A percentile compares a stretch with the other conserved stretches of the same genome.
These are phyloP conservation scores for Diospyros lotus DNA, from an alignment of 148 eudicot species.

Conservation along the genomic window DNA sequence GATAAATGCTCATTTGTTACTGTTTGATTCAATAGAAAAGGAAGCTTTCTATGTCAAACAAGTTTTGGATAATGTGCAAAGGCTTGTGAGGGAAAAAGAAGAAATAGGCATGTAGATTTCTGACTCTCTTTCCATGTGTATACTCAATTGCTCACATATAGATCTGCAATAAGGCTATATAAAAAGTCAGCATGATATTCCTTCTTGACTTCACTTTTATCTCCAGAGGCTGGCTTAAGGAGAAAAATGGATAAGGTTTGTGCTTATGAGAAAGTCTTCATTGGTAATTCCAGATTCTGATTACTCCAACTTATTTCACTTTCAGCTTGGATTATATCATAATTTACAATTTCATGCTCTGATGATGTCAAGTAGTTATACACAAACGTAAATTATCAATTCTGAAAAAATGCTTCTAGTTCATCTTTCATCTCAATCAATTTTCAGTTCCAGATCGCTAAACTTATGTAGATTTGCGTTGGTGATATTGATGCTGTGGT, in stretches of 20 bases:
- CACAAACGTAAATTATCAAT: not conserved
- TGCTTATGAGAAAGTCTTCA: constrained; percentile 37
- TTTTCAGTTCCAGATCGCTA: not conserved
- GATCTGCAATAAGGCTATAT: constrained; percentile 3
- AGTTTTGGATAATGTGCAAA: constrained; percentile 36
- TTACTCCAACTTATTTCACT: not conserved
- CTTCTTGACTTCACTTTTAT: constrained; percentile 9
- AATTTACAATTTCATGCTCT: not conserved
- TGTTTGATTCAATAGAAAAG: constrained; percentile 41
- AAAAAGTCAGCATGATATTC: not conserved
- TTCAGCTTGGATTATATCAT: not conserved
- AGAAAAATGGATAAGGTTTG: constrained; percentile 41
- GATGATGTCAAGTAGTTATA: not conserved
- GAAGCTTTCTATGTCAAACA: constrained; percentile 44
- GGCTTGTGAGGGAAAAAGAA: constrained; percentile 36
- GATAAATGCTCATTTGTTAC: constrained; percentile 38
- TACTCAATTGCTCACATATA: constrained; percentile 4
- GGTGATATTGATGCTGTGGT: not conserved
- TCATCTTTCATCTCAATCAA: not conserved
- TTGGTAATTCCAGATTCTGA: constrained; percentile 33
- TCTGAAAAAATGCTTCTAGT: not conserved
- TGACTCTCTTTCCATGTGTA: not conserved
- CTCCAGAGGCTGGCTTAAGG: constrained; percentile 50
- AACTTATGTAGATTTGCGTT: not conserved
- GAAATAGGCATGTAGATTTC: constrained; percentile 40